Conservation (phyloP, 345 rosid genomes). For the Laguncularia racemosa region DNA sequence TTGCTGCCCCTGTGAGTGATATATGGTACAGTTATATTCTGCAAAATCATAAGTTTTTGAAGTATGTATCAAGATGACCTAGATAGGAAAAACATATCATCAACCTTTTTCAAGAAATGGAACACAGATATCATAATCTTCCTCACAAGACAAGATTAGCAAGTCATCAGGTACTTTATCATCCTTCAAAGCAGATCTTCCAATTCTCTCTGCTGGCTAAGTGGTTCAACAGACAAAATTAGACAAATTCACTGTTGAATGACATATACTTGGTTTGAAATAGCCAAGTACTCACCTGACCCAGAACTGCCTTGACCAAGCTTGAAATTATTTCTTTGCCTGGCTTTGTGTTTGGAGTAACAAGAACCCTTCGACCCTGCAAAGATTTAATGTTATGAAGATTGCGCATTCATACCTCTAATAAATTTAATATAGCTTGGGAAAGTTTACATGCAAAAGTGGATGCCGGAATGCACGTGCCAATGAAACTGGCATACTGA, state of each 20-base stretch:
- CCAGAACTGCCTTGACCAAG: constrained; percentile 60
- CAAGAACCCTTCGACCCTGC: constrained; percentile 64
- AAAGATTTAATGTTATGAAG: background rate
- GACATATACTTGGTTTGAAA: too few relatives aligned
- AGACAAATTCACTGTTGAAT: background rate
- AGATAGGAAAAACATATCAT: background rate
- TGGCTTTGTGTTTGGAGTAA: constrained; percentile 69
- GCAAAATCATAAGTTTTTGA: too few relatives aligned
- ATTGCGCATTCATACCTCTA: too few relatives aligned
- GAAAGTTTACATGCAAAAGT: constrained; percentile 39
- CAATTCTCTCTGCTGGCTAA: constrained; percentile 71
- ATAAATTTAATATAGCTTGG: too few relatives aligned
- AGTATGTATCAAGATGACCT: background rate
- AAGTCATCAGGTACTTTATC: constrained; percentile 43
- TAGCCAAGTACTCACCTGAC: constrained; percentile 36
- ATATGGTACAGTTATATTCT: constrained; percentile 3
- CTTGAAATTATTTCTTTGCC: constrained; percentile 51
- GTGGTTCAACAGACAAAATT: constrained; percentile 3
- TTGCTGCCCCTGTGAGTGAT: constrained; percentile 47
- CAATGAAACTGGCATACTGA: constrained; percentile 64
- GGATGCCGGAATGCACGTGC: constrained; percentile 60
- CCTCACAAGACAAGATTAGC: constrained; percentile 77
- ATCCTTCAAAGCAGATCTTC: constrained; percentile 61
- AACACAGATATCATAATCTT: constrained; percentile 45
- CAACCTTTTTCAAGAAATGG: constrained; percentile 83